Evolutionary conservation across 192 early-diverging fungal species (phyloP).

Genomic region (Podila minutissima): DNA sequence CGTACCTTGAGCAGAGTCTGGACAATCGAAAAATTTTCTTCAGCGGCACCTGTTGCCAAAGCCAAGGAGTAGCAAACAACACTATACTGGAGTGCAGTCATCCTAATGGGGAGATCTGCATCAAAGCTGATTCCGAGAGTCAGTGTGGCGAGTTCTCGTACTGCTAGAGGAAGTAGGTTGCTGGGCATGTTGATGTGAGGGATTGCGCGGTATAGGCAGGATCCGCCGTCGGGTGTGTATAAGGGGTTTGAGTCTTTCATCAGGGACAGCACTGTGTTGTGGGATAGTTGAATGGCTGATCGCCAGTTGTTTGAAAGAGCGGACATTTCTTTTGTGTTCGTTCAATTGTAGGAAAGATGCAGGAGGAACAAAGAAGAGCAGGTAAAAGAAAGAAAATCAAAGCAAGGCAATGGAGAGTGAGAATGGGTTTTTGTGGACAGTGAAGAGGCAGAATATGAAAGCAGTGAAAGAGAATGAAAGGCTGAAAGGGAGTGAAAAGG

Average conservation of each 20-base stretch:
- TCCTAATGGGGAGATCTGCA: neutral
- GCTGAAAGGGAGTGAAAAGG: too few species aligned
- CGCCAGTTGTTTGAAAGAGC: neutral
- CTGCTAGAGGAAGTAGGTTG: neutral
- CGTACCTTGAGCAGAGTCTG: neutral
- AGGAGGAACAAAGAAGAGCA: neutral
- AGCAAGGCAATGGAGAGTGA: neutral
- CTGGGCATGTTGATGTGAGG: neutral
- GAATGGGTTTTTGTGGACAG: neutral
- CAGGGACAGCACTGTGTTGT: neutral
- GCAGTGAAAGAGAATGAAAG: neutral
- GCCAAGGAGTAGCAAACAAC: conserved; percentile 3
- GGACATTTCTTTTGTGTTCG: too few species aligned
- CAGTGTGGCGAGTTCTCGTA: neutral
- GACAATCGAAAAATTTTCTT: conserved; percentile 1
- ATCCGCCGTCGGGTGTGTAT: neutral
- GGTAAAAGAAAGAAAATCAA: neutral
- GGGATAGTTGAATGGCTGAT: conserved; percentile 3
- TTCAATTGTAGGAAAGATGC: neutral
- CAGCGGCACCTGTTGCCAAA: neutral
- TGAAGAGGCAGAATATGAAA: neutral
- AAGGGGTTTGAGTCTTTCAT: neutral
- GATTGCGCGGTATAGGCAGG: neutral
- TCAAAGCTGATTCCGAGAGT: conserved; percentile 12
- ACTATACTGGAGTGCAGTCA: conserved; percentile 16